Conservation (phyloP, 257 asterid species). For the Solanum lignicaule region DNA sequence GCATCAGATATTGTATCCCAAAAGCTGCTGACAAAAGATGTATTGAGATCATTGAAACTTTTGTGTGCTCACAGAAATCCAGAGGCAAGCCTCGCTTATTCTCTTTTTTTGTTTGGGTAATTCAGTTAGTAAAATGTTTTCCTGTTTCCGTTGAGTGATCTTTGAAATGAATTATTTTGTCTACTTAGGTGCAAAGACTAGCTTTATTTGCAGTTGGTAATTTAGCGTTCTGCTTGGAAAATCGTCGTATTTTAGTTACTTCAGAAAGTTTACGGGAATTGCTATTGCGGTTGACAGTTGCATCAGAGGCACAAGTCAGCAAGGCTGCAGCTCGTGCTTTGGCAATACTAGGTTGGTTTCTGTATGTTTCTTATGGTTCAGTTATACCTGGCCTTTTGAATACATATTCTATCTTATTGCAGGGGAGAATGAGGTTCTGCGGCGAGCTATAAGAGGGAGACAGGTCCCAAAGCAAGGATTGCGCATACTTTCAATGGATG, state of each 20-base stretch:
- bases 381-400: not conserved
- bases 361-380: slow-evolving; percentile 4
- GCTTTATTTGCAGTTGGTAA: slow-evolving; percentile 90
- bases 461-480: slow-evolving; percentile 84
- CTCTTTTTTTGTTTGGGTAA: not conserved
- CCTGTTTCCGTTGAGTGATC: not conserved
- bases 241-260: slow-evolving; percentile 70
- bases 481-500: slow-evolving; percentile 96
- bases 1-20: slow-evolving; percentile 87
- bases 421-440: slow-evolving; percentile 95
- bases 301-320: slow-evolving; percentile 60
- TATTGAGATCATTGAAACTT: slow-evolving; percentile 63
- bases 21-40: slow-evolving; percentile 84
- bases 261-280: slow-evolving; percentile 97
- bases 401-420: slow-evolving; percentile 9
- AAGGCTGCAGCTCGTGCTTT: slow-evolving; percentile 98
- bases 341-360: slow-evolving; percentile 75
- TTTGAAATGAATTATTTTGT: slow-evolving; percentile 5
- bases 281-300: slow-evolving; percentile 80
- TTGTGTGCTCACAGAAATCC: slow-evolving; percentile 76
- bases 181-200: slow-evolving; percentile 70
- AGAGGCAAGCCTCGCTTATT: slow-evolving; percentile 51
- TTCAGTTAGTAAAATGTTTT: not conserved
- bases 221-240: slow-evolving; percentile 88
- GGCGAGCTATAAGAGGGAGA: slow-evolving; percentile 85